These are phyloP conservation scores for Coffea canephora DNA, from an alignment of 257 asterid species.

Conservation along the genomic window DNA sequence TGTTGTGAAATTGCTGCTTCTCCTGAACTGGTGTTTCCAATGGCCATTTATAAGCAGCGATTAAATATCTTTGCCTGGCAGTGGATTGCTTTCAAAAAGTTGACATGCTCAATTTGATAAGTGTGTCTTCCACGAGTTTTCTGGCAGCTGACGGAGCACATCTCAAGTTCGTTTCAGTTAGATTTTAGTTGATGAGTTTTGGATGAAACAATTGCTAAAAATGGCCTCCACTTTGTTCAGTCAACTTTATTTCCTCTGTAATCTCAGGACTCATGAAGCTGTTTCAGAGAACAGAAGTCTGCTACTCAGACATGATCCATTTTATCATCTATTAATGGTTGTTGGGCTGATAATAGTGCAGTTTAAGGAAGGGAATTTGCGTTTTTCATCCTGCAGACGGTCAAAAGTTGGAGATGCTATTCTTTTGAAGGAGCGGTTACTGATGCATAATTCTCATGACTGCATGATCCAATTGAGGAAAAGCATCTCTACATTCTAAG, in stretches of 20 bases:
- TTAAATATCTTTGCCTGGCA: not conserved
- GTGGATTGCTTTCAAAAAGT: not conserved
- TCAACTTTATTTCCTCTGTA: not conserved
- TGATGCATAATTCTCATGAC: not conserved
- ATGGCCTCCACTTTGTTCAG: not conserved
- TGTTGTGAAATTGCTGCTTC: conserved; percentile 3
- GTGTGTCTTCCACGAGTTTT: not conserved
- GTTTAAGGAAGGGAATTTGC: not conserved
- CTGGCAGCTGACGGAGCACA: not conserved
- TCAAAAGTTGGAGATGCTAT: not conserved
- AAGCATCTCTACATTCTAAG: not conserved
- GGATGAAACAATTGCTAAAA: not conserved
- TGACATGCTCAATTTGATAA: not conserved
- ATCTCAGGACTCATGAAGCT: not conserved
- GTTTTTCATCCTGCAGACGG: not conserved
- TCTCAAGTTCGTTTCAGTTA: not conserved
- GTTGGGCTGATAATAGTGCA: not conserved
- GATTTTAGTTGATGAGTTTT: not conserved
- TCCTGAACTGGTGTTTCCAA: not conserved
- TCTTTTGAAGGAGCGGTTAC: not conserved
- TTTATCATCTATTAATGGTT: not conserved
- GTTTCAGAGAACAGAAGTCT: not conserved
- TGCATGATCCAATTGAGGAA: not conserved
- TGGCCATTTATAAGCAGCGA: not conserved
- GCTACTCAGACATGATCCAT: not conserved